phyloP scores from a whole-genome alignment of 768 basidiomycete species.

The Mycena latifolia region DNA sequence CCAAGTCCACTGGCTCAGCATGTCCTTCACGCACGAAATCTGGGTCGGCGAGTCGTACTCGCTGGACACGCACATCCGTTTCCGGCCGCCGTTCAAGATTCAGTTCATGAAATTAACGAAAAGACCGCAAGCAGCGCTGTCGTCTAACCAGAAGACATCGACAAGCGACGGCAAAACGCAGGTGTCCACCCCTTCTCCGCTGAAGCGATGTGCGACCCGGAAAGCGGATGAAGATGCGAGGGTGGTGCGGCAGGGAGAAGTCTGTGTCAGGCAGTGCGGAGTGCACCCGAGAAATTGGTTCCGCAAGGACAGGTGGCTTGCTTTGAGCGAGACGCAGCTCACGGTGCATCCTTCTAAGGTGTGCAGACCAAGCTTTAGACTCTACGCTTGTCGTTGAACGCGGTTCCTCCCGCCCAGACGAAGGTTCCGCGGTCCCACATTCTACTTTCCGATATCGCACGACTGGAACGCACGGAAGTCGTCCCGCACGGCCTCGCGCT shows the following conservation, averaged over 20 bases:
- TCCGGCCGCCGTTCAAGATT: slow-evolving; percentile 7
- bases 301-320: slow-evolving; percentile 6
- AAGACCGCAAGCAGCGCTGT: neutral
- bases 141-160: neutral
- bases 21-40: slow-evolving; percentile 11
- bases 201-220: neutral
- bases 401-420: neutral
- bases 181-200: neutral
- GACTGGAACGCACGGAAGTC: slow-evolving; percentile 13
- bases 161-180: neutral
- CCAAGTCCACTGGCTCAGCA: neutral
- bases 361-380: neutral
- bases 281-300: slow-evolving; percentile 9
- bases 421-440: neutral
- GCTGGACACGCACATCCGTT: slow-evolving; percentile 10
- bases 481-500: neutral
- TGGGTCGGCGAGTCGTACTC: slow-evolving; percentile 1
- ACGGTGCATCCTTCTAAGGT: slow-evolving; percentile 1
- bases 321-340: slow-evolving; percentile 13
- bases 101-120: slow-evolving; percentile 7
- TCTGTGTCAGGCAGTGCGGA: neutral
- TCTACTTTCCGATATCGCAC: slow-evolving; percentile 6
- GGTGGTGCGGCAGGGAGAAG: slow-evolving; percentile 8
- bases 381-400: no score
- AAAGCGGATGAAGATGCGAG: neutral